phyloP scores from a whole-genome alignment of 345 rosid genomes.

The Schrenkiella parvula region DNA sequence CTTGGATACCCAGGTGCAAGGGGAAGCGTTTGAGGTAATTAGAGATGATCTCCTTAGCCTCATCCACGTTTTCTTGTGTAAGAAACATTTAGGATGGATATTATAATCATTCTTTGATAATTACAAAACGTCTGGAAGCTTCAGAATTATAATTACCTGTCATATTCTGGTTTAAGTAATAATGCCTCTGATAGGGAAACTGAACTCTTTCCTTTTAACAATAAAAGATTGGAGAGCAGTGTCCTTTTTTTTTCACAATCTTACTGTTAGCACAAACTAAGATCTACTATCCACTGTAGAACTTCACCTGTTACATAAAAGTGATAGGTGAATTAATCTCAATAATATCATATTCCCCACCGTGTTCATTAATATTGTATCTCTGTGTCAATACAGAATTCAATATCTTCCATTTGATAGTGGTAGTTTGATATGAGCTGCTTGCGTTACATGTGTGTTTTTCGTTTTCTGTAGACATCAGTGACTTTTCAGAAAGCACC shows the following conservation, averaged over 20 bases:
- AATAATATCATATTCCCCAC: not conserved
- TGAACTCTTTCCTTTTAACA: not conserved
- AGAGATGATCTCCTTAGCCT: not conserved
- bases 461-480: not conserved
- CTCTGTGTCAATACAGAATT: not conserved
- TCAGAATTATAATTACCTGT: not conserved
- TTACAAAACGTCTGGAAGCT: not conserved
- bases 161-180: not conserved
- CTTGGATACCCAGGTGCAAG: constrained; percentile 52
- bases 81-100: not conserved
- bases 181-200: not conserved
- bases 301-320: constrained; percentile 7
- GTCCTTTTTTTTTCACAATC: not conserved
- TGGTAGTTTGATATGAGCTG: constrained; percentile 2
- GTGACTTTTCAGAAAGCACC: constrained; percentile 22
- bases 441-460: not conserved
- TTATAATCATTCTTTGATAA: not conserved
- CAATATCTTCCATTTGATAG: not conserved
- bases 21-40: constrained; percentile 72
- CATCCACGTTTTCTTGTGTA: not conserved
- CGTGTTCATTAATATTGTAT: not conserved
- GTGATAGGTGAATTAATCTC: not conserved
- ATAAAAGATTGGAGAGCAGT: not conserved
- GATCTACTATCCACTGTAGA: constrained; percentile 1
- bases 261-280: not conserved